These are phyloP conservation scores for Blastobotrys arbuscula DNA, from an alignment of 1,139 yeast genomes.

Conservation along the genomic window DNA sequence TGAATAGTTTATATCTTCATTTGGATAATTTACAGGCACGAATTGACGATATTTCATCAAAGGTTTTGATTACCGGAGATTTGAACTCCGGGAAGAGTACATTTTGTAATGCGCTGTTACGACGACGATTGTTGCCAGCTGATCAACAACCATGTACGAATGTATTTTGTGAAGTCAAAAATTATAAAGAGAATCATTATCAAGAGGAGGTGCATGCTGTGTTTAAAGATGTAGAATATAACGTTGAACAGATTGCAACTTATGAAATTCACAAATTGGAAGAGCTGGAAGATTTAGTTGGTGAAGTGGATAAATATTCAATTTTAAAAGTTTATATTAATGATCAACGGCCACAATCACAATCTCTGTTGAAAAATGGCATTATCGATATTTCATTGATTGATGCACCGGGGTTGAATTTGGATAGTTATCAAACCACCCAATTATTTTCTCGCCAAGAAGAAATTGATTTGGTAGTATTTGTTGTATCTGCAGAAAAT, in stretches of 20 bases:
- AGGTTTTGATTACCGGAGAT: constrained; percentile 95
- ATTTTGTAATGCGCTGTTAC: constrained; percentile 83
- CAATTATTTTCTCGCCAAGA: constrained; percentile 95
- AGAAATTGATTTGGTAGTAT: constrained; percentile 92
- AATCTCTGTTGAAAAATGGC: constrained; percentile 79
- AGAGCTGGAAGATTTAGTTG: constrained; percentile 64
- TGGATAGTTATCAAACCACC: constrained; percentile 91
- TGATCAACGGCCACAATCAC: constrained; percentile 62
- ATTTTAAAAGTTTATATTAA: constrained; percentile 75
- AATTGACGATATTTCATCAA: constrained; percentile 86
- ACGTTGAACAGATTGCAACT: constrained; percentile 57
- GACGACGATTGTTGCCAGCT: constrained; percentile 77
- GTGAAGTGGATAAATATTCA: constrained; percentile 64
- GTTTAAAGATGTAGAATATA: constrained; percentile 54
- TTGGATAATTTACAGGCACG: constrained; percentile 70
- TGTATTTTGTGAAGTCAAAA: constrained; percentile 91
- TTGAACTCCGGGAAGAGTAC: constrained; percentile 95
- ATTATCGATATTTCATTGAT: constrained; percentile 87
- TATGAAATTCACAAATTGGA: constrained; percentile 51
- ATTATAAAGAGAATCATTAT: constrained; percentile 68
- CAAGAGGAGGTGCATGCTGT: constrained; percentile 93
- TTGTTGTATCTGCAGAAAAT: constrained; percentile 94
- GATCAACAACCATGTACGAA: constrained; percentile 98
- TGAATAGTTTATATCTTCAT: constrained; percentile 54
- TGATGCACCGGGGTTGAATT: constrained; percentile 95